Base-by-base conservation (phyloP, 805 yeast genomes). In the Tetrapisispora fleetii region DNA sequence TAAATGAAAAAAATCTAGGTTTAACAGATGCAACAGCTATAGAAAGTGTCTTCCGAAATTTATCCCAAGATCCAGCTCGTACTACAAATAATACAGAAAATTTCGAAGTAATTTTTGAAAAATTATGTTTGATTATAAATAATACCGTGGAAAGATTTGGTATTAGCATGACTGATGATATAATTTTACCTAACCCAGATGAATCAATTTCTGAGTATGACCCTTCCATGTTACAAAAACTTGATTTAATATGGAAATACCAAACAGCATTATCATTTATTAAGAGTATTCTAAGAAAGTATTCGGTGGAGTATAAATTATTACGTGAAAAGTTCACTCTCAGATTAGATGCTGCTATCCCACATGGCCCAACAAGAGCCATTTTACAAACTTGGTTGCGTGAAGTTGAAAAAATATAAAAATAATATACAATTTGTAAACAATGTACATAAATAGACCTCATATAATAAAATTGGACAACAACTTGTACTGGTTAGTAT, bases 21-120 rank as follows among this genome's bases (percentile, higher is more conserved):
- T 60, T 76, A 11, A 66, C 67, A 9, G 77, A 78, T 52, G 61
- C 69, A 17, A 71, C 77, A 46, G 71, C 75, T 0, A 68, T 69
- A 46, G 81, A 78, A 51, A 59, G 71, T 5, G 58, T 72, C 19
- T 65, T 68, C 43, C 67, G 72, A 54, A 63, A 65, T 8, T 54
- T 73, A 48, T 58, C 65, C 3, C 60, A 58, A 45, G 50, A 55
- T 38, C 14, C 52, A 1, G 42, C 49, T 14, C 35, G 46, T 9
- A 49, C 55, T 33, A 54, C 62, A 4, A 61, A 58, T 33, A 51
- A 57, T 33, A 56, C 59, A 5, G 63, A 58, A 28, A 54, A 57
- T 38, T 59, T 70, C 39, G 59, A 60, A 24, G 56, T 47, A 30
- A 58, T 67, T 4, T 65, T 64, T 42, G 64, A 62, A 37, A 51